phyloP scores from a whole-genome alignment of 164 flowering plant genomes.

The Sedum album region DNA sequence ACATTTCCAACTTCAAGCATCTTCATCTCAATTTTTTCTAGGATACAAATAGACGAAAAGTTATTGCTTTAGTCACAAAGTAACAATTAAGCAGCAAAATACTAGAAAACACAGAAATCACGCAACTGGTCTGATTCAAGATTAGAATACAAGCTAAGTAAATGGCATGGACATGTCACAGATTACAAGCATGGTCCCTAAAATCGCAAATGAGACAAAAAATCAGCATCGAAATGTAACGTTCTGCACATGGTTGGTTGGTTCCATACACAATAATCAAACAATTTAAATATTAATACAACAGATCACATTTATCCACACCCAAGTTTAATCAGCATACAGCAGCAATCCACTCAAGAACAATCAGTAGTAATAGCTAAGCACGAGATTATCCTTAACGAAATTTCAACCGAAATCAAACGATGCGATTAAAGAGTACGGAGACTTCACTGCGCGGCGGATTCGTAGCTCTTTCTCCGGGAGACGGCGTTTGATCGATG shows the following conservation, averaged over 20 bases:
- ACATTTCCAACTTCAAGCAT: no score
- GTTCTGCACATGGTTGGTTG: not conserved
- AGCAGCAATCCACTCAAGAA: not conserved
- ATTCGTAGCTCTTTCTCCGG: no score
- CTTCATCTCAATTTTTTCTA: no score
- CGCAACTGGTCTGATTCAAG: not conserved
- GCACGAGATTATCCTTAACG: no score
- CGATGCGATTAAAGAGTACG: no score
- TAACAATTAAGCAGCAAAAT: not conserved
- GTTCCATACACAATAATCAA: not conserved
- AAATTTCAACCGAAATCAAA: no score
- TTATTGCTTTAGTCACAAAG: not conserved
- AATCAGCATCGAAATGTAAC: not conserved
- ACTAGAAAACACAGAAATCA: not conserved
- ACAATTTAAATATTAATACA: not conserved
- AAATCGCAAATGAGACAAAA: not conserved
- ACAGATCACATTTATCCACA: no score
- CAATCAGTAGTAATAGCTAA: no score
- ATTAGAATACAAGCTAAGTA: not conserved
- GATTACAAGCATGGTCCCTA: not conserved
- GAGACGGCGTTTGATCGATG: no score
- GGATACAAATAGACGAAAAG: no score
- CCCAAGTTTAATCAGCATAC: no score
- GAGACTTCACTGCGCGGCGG: no score
- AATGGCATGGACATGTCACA: constrained; percentile 5